phyloP scores from a whole-genome alignment of 345 rosid species.

The Eucalyptus urophylla region DNA sequence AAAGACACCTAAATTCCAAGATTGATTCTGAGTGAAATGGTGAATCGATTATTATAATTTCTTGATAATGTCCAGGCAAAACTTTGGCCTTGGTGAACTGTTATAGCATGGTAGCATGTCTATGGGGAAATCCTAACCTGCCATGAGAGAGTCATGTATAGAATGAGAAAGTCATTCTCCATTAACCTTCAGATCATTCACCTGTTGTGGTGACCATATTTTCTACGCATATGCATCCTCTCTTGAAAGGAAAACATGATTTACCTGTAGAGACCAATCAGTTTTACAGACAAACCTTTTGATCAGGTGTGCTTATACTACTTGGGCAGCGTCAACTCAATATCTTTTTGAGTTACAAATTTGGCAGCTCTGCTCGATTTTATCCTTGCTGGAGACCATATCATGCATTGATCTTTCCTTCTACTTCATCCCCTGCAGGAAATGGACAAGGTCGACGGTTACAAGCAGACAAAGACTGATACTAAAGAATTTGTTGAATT shows the following conservation, averaged over 20 bases:
- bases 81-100: no score
- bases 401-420: background rate
- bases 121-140: background rate
- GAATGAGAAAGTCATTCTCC: background rate
- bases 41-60: background rate
- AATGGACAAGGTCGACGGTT: slow-evolving; percentile 11
- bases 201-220: background rate
- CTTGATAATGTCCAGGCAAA: background rate
- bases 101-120: no score
- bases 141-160: background rate
- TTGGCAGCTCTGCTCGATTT: background rate
- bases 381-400: background rate
- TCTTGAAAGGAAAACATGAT: background rate
- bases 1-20: background rate
- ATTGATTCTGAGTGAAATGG: background rate
- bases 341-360: background rate
- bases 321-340: background rate
- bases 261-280: background rate
- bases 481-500: slow-evolving; percentile 28
- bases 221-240: background rate
- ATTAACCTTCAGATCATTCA: background rate
- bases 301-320: background rate
- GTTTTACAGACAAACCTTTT: background rate
- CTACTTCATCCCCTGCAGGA: slow-evolving; percentile 12
- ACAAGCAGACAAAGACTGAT: slow-evolving; percentile 47